Base-by-base conservation (phyloP, 1,284 basidiomycete genomes). In the Amylostereum areolatum region DNA sequence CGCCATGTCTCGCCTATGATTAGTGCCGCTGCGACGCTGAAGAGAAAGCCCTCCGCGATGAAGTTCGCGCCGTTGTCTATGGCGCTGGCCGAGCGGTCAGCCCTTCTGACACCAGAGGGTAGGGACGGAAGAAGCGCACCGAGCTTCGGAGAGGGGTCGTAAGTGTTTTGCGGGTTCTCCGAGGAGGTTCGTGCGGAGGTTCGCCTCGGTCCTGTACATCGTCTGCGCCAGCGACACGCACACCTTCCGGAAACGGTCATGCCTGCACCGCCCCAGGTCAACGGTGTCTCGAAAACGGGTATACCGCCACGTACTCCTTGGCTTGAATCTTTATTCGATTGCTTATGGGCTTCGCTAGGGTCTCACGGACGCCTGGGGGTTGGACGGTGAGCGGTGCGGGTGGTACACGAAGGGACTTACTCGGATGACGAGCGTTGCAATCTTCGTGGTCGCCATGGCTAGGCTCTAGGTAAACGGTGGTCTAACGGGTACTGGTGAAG, bases 51-150 rank as follows among this genome's bases (percentile, higher is more conserved):
- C 67, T 94, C 92, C 0, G 92, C 91, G 9, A 95, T 70, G 12
- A 84, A 78, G 52, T 91, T 92, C 10, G 92, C 89, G 11, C 92
- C 92, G 59, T 88, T 92, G 59, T 93, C 90, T 47, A 94, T 89
- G 0, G 92, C 92, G 57, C 92, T 93, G 55, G 11, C 10, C 25
- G 48, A 18, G n/a, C n/a, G n/a, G n/a, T n/a, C n/a, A n/a, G n/a
- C n/a, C n/a, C n/a, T 45, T n/a, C 40, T 42, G 18, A 37, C 42
- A 40, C 31, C 36, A 35, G 27, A n/a, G 24, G 27, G 33, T 42
- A 8, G 35, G 33, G 25, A 34, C 30, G 40, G 41, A 32, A 28
- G n/a, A 40, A 11, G 70, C 76, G 56, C 55, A 92, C 90, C 80
- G 78, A 11, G 84, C 78, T 65, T 95, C 92, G 3, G 90, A 92